Evolutionary conservation across 2,329 filamentous ascomycete species (phyloP), one percentile per base, ranked within the genome.

Genomic region (Hymenoscyphus scutula): DNA sequence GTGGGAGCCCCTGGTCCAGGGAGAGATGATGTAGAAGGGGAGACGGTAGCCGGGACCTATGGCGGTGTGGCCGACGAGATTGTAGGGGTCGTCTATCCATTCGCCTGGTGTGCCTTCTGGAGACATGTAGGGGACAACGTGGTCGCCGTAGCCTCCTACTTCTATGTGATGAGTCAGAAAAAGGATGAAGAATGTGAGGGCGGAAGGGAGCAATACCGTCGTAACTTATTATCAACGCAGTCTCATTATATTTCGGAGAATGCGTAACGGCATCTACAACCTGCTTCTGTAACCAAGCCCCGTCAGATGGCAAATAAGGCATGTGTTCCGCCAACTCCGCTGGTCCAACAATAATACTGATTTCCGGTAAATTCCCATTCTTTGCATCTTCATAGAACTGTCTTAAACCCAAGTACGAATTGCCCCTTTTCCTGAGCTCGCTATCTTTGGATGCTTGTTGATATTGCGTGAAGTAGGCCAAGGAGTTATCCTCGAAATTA

Each of bases 11-110:
- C 82, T 79, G 0, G 82, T 84, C 77, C 80, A 84, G 0, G 82
- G 82, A 0, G 82, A 84, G 60, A 84, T 76, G 70, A 84, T 82
- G 66, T 81, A 81, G 64, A 84, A 81, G 0, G 82, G 82, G 1
- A 84, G 74, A 7, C 82, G 80, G 68, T 82, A 79, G 30, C 78
- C 77, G 41, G 79, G 79, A 4, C 79, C 79, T 13, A 74, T 75
- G 61, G 75, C 79, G 23, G 78, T 74, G 23, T 80, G 67, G n/a
- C 78, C 77, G 59, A 77, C 77, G 1, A 72, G 37, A 7, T 73
- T 75, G 60, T 77, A 76, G 0, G 77, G 77, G 61, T 80, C 80
- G 58, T 82, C 71, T 53, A 81, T 74, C 82, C 82, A 84, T 67
- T 84, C 82, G 2, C 81, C 82, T 0, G 79, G 66, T 0, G 81